Evolutionary conservation across 371 early-diverging fungal genomes (phyloP), one percentile per base, ranked within the genome.

Genomic region (Haplosporangium sp.): DNA sequence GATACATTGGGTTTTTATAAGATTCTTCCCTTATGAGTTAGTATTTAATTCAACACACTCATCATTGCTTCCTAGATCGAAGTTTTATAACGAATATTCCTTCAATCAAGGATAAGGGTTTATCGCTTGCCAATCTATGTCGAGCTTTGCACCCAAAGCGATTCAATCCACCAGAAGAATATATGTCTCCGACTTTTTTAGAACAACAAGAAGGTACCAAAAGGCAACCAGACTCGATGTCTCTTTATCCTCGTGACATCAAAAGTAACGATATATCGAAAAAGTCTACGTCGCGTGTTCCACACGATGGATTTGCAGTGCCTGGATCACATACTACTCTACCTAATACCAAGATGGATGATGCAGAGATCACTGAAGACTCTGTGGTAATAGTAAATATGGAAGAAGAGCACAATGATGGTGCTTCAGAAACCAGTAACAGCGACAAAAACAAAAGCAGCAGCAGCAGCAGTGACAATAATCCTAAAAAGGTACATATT

Each of bases 71-170:
- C 19, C 55, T 85, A 87, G 91, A 86, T 61, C 89, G 93, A 20
- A 85, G 85, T 0, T 92, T 92, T 50, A 67, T 85, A 48, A 90
- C 90, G 2, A 92, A 90, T 50, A 84, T 94, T 8, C 81, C 85
- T 0, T 77, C 86, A 3, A 72, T 94, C 45, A 87, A 86, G 27
- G 77, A 79, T 1, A 60, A 78, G 15, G 78, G 84, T 20, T 76
- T 87, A 17, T 67, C 86, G 0, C 76, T 90, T 37, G 35, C 71
- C 59, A 69, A 84, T 67, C 38, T 88, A 44, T 82, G 86, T 78
- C 55, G 79, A 84, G 34, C 78, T 52, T n/a, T 84, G 73, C 50
- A 88, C 82, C 72, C 81, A 48, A 38, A 70, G 68, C 61, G 85
- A 59, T 42, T 83, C 53, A 53, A 60, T 52, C 17, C 55, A 35